These are phyloP conservation scores for Phytophthora colocasiae DNA, from an alignment of 352 stramenopile species.

Conservation along the genomic window DNA sequence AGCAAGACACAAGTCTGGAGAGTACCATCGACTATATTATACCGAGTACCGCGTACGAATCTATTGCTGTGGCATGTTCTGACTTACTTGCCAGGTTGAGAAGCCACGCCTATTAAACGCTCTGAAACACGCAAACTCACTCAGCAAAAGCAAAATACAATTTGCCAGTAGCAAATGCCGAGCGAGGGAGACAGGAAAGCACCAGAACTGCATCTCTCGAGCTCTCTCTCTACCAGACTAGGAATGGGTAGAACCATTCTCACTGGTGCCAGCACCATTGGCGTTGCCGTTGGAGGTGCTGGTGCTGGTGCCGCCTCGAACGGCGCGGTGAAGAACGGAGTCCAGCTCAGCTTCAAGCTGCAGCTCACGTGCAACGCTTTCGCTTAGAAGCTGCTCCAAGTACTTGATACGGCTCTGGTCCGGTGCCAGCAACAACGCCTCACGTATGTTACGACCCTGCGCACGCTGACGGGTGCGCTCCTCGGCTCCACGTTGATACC, in stretches of 20 bases:
- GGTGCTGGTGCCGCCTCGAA: constrained; percentile 3
- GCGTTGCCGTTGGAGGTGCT: constrained; percentile 16
- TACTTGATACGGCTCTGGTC: constrained; percentile 91
- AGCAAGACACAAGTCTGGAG: not conserved
- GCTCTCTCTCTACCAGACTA: constrained; percentile 23
- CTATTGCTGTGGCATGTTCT: constrained; percentile 42
- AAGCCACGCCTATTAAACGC: constrained; percentile 33
- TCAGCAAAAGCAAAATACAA: constrained; percentile 43
- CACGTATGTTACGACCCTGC: constrained; percentile 80
- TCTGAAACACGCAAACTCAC: constrained; percentile 47
- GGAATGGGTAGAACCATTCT: constrained; percentile 34
- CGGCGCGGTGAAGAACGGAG: constrained; percentile 58
- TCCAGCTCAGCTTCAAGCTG: constrained; percentile 85
- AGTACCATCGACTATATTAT: constrained; percentile 54
- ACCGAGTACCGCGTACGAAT: constrained; percentile 45
- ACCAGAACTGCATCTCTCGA: constrained; percentile 22
- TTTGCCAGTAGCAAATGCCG: constrained; percentile 29
- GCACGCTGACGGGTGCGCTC: constrained; percentile 82
- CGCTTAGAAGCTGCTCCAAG: constrained; percentile 82
- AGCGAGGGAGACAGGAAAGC: constrained; percentile 18
- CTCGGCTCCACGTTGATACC: constrained; percentile 68
- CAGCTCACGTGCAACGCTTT: constrained; percentile 85
- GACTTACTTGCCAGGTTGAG: constrained; percentile 12
- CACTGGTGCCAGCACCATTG: constrained; percentile 20
- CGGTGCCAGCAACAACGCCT: constrained; percentile 74